phyloP scores from a whole-genome alignment of 768 basidiomycete species.

The Jaapia argillacea region DNA sequence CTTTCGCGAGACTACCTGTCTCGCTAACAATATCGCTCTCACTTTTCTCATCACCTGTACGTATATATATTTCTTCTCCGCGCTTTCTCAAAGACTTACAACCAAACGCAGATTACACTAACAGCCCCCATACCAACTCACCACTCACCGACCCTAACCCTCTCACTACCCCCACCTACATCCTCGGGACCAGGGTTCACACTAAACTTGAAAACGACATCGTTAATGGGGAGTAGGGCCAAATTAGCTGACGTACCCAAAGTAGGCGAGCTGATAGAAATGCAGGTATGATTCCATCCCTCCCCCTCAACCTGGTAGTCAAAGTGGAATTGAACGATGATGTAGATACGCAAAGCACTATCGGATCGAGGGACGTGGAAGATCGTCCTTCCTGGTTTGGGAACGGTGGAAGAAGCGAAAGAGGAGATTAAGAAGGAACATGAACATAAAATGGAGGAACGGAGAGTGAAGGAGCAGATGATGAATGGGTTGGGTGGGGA shows the following conservation, averaged over 20 bases:
- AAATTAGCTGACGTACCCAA: constrained; percentile 97
- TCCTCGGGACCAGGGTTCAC: constrained; percentile 56
- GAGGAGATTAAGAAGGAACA: constrained; percentile 22
- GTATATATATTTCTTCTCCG: not conserved
- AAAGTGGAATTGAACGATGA: too few species aligned
- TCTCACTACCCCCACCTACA: not conserved
- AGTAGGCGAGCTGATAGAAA: constrained; percentile 86
- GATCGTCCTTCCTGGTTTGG: constrained; percentile 56
- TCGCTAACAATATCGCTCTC: constrained; percentile 62
- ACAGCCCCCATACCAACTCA: not conserved
- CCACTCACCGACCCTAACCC: not conserved
- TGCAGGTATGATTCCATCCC: constrained; percentile 55
- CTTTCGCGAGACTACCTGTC: constrained; percentile 64
- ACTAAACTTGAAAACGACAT: constrained; percentile 79
- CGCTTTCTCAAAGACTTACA: not conserved
- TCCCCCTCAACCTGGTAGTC: too few species aligned
- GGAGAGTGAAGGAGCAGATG: too few species aligned
- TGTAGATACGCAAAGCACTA: constrained; percentile 21
- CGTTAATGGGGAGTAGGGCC: constrained; percentile 92
- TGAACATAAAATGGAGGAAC: constrained; percentile 8
- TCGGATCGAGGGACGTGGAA: constrained; percentile 48
- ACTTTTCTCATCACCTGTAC: constrained; percentile 39
- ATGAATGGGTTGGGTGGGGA: too few species aligned
- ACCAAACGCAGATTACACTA: not conserved
- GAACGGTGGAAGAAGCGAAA: constrained; percentile 18